Percentiles rank a stretch among this genome's conserved stretches.
phyloP scores from a whole-genome alignment of 2,329 filamentous ascomycete species.

The Cryphonectria parasitica region DNA sequence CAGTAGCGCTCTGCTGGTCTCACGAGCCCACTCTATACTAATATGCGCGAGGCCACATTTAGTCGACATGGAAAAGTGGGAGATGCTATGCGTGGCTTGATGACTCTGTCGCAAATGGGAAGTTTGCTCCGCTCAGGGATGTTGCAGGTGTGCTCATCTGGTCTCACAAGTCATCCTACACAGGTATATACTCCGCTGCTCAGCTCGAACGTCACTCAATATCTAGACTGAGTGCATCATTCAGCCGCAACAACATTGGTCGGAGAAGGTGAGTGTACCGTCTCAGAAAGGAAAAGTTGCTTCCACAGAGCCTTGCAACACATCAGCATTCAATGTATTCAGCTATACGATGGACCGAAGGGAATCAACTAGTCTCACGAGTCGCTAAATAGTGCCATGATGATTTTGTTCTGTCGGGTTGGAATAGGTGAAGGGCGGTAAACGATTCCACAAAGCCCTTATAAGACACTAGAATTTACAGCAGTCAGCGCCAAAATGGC shows the following conservation, averaged over 20 bases:
- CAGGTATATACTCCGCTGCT: neutral
- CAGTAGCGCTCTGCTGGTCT: neutral
- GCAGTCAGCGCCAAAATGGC: neutral
- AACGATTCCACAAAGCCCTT: neutral
- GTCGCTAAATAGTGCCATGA: neutral
- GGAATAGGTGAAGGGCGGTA: neutral
- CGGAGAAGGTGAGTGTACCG: neutral
- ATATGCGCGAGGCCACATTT: neutral
- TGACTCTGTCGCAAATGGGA: neutral
- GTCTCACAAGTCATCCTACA: neutral
- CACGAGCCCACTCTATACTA: neutral
- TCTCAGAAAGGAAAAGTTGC: neutral
- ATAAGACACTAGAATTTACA: neutral
- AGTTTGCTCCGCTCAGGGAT: neutral
- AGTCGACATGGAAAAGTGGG: neutral
- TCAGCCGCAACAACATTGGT: neutral
- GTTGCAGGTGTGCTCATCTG: neutral
- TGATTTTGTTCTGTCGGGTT: too few species aligned
- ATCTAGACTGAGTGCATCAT: neutral
- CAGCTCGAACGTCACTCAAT: neutral
- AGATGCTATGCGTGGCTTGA: neutral
- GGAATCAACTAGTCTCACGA: neutral
- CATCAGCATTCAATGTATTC: neutral
- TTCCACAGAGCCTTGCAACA: neutral
- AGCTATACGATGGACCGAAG: too few species aligned